Base-by-base conservation (phyloP, 2,329 filamentous ascomycete species). In the Aspergillus tanneri region DNA sequence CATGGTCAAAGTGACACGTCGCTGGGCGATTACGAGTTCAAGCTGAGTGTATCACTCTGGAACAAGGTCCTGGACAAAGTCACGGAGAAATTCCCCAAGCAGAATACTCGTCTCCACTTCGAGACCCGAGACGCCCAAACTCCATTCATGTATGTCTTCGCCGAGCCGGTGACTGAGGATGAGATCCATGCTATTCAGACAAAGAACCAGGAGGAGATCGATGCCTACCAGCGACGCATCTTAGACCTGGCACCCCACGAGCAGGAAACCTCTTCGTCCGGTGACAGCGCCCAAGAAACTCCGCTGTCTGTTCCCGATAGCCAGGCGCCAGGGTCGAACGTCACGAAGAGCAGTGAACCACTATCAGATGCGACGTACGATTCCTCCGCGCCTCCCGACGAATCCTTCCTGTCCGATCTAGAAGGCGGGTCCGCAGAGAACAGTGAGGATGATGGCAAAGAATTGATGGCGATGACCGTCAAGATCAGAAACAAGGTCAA, bases 71-170 rank as follows among this genome's bases (percentile, higher is more conserved):
- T 99, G 28, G 76, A 96, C 66, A 82, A 80, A 53, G 90, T 88
- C 4, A 89, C 87, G 0, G 71, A 79, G 34, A 83, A 80, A 54
- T 97, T 86, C 61, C 93, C 93, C 0, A 77, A 86, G 35, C 58
- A 78, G 67, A 89, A 89, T 2, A 72, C 96, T 4, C 86, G 90
- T 9, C 66, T 96, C 28, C 85, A 91, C 65, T 86, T 96, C 49
- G 90, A 96, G 66, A 88, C 90, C 1, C 80, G 88, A 50, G 74
- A 79, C 9, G 72, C 74, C 1, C 35, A 58, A 30, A 77, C 76
- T 6, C 80, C 86, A 0, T 84, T 86, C 59, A 91, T 96, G 82
- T 92, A 95, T 63, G 83, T 97, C 44, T 95, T 96, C 63, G 91
- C 86, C 11, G 87, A 95, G 67, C 91, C 93, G 3, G 84, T 97